phyloP scores from a whole-genome alignment of 176 grass and related monocot genomes.

The Alloteropsis semialata region DNA sequence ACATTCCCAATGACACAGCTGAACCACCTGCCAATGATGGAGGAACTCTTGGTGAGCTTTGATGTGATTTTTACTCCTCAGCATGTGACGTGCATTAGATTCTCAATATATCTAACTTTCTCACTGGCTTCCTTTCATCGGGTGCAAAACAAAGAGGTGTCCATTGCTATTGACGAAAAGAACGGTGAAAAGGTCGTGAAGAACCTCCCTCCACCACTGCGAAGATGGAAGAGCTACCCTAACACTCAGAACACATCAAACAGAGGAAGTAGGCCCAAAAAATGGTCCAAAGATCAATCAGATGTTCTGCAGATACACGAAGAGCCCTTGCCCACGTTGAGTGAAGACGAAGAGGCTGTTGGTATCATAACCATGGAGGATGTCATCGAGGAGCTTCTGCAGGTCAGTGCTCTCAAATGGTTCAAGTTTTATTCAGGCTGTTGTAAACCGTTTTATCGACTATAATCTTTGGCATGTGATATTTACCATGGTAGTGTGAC shows the following conservation, averaged over 20 bases:
- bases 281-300: constrained; percentile 61
- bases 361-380: constrained; percentile 99
- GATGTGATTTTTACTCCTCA: neutral
- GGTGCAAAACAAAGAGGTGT: constrained; percentile 44
- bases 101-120: neutral
- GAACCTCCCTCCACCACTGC: constrained; percentile 19
- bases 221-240: constrained; percentile 72
- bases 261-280: constrained; percentile 45
- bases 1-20: neutral
- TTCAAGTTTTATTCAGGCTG: neutral
- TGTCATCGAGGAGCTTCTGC: constrained; percentile 96
- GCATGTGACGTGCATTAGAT: neutral
- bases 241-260: constrained; percentile 35
- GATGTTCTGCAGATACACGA: constrained; percentile 71
- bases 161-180: constrained; percentile 59
- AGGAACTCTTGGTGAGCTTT: constrained; percentile 34
- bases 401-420: constrained; percentile 45
- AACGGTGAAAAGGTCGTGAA: constrained; percentile 43
- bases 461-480: neutral
- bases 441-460: neutral
- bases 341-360: constrained; percentile 79
- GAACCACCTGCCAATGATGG: constrained; percentile 35
- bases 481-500: neutral
- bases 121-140: neutral
- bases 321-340: constrained; percentile 50